Percentiles rank a stretch among this genome's conserved stretches.
These are phyloP conservation scores for Artemisia argyi DNA, from an alignment of 129 eudicot species.

Conservation along the genomic window DNA sequence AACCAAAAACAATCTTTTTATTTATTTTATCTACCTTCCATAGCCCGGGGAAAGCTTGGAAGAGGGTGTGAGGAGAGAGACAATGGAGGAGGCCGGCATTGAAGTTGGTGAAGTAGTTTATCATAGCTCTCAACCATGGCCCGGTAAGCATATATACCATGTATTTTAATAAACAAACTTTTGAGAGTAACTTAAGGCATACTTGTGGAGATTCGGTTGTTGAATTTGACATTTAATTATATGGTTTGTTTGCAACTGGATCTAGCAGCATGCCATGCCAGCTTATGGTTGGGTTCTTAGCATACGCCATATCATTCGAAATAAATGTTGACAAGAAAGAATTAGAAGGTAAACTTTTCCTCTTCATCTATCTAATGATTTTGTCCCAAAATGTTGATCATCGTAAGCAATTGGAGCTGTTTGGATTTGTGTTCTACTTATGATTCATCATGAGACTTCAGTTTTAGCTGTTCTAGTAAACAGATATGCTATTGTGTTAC, in stretches of 20 bases:
- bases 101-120: slow-evolving; percentile 85
- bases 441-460: no score
- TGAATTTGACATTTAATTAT: background rate
- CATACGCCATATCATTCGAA: slow-evolving; percentile 72
- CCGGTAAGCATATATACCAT: slow-evolving; percentile 45
- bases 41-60: slow-evolving; percentile 95
- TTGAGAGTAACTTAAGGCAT: background rate
- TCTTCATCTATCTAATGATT: background rate
- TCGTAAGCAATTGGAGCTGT: background rate
- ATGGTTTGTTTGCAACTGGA: slow-evolving; percentile 60
- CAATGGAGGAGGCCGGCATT: slow-evolving; percentile 88
- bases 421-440: no score
- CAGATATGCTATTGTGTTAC: no score
- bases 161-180: background rate
- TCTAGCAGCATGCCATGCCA: slow-evolving; percentile 92
- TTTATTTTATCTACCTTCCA: slow-evolving; percentile 9
- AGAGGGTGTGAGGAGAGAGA: slow-evolving; percentile 92
- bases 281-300: slow-evolving; percentile 78
- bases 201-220: background rate
- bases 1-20: no score
- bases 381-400: background rate
- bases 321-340: slow-evolving; percentile 84
- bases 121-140: slow-evolving; percentile 97
- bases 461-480: no score
- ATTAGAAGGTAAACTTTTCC: slow-evolving; percentile 60